Evolutionary conservation across 192 early-diverging fungal genomes (phyloP), one percentile per base, ranked within the genome.

Genomic region (Coemansia sp.): DNA sequence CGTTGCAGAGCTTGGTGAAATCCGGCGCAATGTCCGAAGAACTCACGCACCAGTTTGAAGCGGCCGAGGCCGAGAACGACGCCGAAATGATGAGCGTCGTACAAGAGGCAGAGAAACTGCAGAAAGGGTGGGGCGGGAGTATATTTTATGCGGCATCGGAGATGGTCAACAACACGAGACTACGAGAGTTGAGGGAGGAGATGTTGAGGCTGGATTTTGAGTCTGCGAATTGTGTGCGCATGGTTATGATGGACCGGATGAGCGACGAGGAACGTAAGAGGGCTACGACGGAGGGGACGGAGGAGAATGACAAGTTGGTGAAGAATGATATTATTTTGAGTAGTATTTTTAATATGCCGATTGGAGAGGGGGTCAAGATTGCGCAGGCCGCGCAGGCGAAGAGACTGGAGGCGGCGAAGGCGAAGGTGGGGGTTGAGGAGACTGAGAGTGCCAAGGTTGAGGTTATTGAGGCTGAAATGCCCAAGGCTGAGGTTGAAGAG

Each of bases 111-210:
- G 88, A 97, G 50, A 83, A 88, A 8, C 88, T 88, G 65, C 75
- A 84, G 47, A 64, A 85, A 16, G 88, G 90, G 6, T 97, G 95
- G 95, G 89, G 93, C 16, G 82, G 88, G 43, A 87, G 80, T 9
- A 93, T 97, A 58, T 89, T 97, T 64, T 87, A 87, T 18, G 88
- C 89, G 29, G 94, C 93, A 0, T 85, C 86, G 12, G 86, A 92
- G 69, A 83, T 93, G 71, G 84, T 92, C 49, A 86, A 89, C 54
- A 84, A 86, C 54, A 82, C 89, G 55, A 84, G 68, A 51, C 77
- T 88, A 43, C 58, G 81, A 14, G 81, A 82, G 63, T 54, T 82
- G 47, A 50, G 68, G 9, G 74, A 72, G 68, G 78, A 83, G 57
- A 83, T 79, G 82, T 37, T 63, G 35, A 67, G 64, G 59, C 62